A percentile compares a stretch with the other conserved stretches of the same genome.
Evolutionary conservation across 1,284 basidiomycete species (phyloP).

Genomic region (Pholiota adiposa): DNA sequence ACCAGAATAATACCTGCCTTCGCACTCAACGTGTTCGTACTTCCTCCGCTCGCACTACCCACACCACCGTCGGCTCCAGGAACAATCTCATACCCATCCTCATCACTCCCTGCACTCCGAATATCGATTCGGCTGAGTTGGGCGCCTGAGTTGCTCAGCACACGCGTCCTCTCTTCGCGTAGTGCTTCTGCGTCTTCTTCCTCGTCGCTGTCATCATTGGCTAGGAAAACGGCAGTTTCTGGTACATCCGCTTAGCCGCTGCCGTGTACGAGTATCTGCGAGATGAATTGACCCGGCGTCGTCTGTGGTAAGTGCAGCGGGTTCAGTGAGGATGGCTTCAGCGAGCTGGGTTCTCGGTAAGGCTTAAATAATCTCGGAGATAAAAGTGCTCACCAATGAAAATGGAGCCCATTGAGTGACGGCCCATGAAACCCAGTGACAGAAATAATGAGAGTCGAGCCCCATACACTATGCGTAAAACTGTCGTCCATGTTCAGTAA

Average conservation of each 20-base stretch:
- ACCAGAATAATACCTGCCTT: constrained; percentile 93
- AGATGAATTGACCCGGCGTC: constrained; percentile 56
- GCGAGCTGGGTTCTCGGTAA: constrained; percentile 53
- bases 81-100: constrained; percentile 30
- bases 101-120: constrained; percentile 18
- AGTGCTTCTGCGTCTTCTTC: constrained; percentile 35
- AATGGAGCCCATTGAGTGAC: constrained; percentile 83
- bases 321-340: constrained; percentile 70
- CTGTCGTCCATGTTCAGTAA: constrained; percentile 40
- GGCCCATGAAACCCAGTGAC: constrained; percentile 78
- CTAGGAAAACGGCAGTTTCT: constrained; percentile 40
- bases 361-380: not conserved
- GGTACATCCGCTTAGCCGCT: constrained; percentile 24
- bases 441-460: constrained; percentile 69
- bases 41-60: constrained; percentile 12
- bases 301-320: constrained; percentile 41
- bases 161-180: constrained; percentile 26
- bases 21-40: constrained; percentile 54
- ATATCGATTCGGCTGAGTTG: constrained; percentile 45
- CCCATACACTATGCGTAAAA: constrained; percentile 62
- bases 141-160: constrained; percentile 51
- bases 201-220: constrained; percentile 39
- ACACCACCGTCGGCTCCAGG: constrained; percentile 5
- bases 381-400: constrained; percentile 52
- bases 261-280: constrained; percentile 45